Evolutionary conservation across 345 rosid genomes (phyloP).

Genomic region (Pistacia integerrima): DNA sequence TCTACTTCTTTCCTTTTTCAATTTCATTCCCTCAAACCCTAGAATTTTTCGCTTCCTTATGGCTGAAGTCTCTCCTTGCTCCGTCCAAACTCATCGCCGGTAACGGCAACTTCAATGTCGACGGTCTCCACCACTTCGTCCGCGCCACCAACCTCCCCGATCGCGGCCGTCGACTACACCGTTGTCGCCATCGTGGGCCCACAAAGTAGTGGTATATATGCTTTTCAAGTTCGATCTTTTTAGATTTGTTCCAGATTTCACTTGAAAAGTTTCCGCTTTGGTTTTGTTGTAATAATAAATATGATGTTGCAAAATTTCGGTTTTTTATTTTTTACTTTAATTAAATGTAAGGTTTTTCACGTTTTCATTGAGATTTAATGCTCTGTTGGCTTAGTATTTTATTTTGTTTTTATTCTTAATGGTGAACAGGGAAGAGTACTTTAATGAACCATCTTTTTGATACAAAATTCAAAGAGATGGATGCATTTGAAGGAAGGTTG

Average conservation of each 20-base stretch:
- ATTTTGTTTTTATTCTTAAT: not conserved
- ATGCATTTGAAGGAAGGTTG: conserved; percentile 73
- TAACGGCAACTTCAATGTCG: conserved; percentile 56
- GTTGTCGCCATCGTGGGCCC: conserved; percentile 54
- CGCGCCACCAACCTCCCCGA: conserved; percentile 41
- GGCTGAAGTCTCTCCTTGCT: conserved; percentile 40
- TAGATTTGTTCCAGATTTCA: not conserved
- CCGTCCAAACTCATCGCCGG: conserved; percentile 53
- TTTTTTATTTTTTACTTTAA: not conserved
- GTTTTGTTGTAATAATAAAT: no score
- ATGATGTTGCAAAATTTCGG: no score
- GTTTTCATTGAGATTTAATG: no score
- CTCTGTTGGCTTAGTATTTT: not conserved
- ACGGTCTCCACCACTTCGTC: conserved; percentile 59
- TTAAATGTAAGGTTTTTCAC: not conserved
- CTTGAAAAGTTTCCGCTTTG: no score
- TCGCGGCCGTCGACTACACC: no score
- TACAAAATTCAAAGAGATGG: conserved; percentile 81
- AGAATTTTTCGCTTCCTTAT: not conserved
- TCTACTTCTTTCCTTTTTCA: no score
- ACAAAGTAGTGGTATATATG: no score
- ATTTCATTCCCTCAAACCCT: not conserved
- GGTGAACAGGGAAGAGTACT: conserved; percentile 54
- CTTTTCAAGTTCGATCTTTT: not conserved
- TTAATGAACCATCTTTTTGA: conserved; percentile 71